Evolutionary conservation across 2,329 filamentous ascomycete species (phyloP).

Genomic region (Penicillium glabrum): DNA sequence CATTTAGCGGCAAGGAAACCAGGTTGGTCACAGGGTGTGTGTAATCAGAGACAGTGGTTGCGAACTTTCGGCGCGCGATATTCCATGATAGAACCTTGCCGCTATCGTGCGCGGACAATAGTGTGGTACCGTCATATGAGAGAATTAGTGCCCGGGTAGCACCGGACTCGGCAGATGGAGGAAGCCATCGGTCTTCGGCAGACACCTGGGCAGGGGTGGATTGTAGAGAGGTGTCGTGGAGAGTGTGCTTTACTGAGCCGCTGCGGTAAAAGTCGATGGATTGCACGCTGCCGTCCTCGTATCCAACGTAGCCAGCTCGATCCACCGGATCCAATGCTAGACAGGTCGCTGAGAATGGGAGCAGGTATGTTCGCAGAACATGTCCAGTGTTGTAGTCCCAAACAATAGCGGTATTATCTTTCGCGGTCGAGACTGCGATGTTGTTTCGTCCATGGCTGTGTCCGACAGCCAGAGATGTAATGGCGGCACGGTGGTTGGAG

Average conservation of each 20-base stretch:
- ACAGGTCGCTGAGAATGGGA: conserved; percentile 71
- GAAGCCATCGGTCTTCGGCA: conserved; percentile 48
- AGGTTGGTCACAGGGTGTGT: conserved; percentile 83
- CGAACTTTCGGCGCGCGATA: conserved; percentile 67
- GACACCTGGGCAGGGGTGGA: conserved; percentile 43
- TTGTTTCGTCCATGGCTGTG: conserved; percentile 72
- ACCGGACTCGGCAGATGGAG: conserved; percentile 63
- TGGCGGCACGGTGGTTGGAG: conserved; percentile 62
- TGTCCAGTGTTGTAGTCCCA: conserved; percentile 88
- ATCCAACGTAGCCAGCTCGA: conserved; percentile 76
- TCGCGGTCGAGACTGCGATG: conserved; percentile 79
- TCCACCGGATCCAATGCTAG: conserved; percentile 78
- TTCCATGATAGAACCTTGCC: conserved; percentile 83
- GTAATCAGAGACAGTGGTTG: conserved; percentile 67
- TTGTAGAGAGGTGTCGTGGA: conserved; percentile 36
- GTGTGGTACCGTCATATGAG: conserved; percentile 76
- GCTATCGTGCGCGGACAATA: conserved; percentile 77
- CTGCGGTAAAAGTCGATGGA: conserved; percentile 70
- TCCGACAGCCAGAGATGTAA: conserved; percentile 55
- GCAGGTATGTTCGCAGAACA: conserved; percentile 76
- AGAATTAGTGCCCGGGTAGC: conserved; percentile 67
- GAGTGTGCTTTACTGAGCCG: conserved; percentile 43
- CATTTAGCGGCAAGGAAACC: conserved; percentile 65
- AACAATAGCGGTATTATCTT: conserved; percentile 83
- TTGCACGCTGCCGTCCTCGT: conserved; percentile 78